Evolutionary conservation across 768 basidiomycete species (phyloP), one percentile per base, ranked within the genome.

Genomic region (Thelephora aurantiotincta): DNA sequence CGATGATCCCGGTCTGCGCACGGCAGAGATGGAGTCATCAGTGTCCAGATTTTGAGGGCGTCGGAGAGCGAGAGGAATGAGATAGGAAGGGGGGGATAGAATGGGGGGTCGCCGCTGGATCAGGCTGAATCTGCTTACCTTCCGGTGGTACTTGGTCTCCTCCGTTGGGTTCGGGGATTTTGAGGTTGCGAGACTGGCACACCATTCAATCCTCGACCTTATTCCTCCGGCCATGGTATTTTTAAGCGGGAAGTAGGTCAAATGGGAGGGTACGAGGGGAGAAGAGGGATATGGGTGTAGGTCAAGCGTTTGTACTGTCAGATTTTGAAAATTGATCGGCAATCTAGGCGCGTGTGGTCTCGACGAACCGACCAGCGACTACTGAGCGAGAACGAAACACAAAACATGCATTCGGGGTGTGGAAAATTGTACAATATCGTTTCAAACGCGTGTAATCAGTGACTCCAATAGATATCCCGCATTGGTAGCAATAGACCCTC

Each of bases 181-280:
- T 47, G 77, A 68, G 43, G 89, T 81, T 65, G 72, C 80, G 60
- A 97, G 73, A 52, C 74, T 76, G 43, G 92, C 80, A 59, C 82
- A 81, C 94, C 94, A 98, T 65, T 91, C 84, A 63, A 97, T 79
- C 63, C 92, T 90, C 54, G 84, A 85, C 53, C 77, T 75, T 59
- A 80, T 59, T 4, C 38, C 38, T 16, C 38, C 38, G 16, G 22
- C 6, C 38, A 41, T 41, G 14, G 16, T 14, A 14, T 41, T 5
- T 4, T 41, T 30, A 9, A 9, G 26, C 26, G 26, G 26, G 26
- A 4, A 9, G 26, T 4, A 9, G 26, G 26, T 30, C 26, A 30
- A 9, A 30, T 9, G 26, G 26, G 26, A 30, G 26, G n/a, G 26
- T 30, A 30, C 26, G 26, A 9, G 26, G 38, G 38, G 14, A 41